Evolutionary conservation across 768 basidiomycete species (phyloP), one percentile per base, ranked within the genome.

Genomic region (Suillus sp.): DNA sequence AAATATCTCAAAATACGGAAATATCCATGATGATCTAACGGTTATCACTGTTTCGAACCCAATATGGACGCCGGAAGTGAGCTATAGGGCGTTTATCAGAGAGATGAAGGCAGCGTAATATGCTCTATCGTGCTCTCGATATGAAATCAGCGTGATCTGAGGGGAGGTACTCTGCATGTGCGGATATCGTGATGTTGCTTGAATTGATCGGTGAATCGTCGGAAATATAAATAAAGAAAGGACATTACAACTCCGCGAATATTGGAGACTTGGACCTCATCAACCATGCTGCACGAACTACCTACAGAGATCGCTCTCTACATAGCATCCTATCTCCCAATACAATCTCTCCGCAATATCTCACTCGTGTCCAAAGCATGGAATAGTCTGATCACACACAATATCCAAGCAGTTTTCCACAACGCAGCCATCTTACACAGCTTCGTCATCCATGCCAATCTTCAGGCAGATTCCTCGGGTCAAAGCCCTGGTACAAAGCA

Each of bases 301-400:
- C 89, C 90, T 7, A 64, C 81, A n/a, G 90, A 92, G 69, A 72
- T 89, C 4, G 71, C 83, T 5, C 71, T 91, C 45, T 67, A 76
- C 8, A 73, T 86, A 38, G 59, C 90, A 30, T 77, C 80, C 2
- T 80, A 80, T 69, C 78, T 91, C 37, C 80, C 84, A 0, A 58
- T 88, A 5, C 71, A 76, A 7, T 75, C 81, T 0, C 67, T 91
- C 4, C 68, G 70, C 42, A 67, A 69, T 2, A 51, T 83, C 6
- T 64, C 63, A 4, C 72, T 74, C 4, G 71, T 83, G 1, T 86
- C 80, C n/a, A 81, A 69, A 38, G 66, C 70, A 25, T 87, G 85
- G 84, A 72, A 79, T 43, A 47, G 71, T 20, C 81, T 91, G 62
- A 68, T 89, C 43, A 50, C 71, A 9, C 64, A 64, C 16, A 83